Evolutionary conservation across 2,329 filamentous ascomycete genomes (phyloP), one percentile per base, ranked within the genome.

Genomic region (Pochonia chlamydosporia): DNA sequence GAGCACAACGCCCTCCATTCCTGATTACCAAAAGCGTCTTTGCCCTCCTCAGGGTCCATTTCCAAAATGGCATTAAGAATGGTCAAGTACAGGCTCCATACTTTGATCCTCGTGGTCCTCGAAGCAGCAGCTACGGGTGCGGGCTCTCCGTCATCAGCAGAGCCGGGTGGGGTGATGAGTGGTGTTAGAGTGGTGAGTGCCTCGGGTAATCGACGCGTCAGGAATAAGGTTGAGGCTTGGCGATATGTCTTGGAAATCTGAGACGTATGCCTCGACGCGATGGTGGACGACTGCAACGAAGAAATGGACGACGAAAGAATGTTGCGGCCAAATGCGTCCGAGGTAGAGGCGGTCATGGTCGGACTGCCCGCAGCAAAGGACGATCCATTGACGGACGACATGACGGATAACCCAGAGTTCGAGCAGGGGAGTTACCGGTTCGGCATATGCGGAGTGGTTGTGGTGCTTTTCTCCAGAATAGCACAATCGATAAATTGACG

Each of bases 81-180:
- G 16, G 91, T 96, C 54, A 97, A 78, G 64, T 97, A 99, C 59
- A 99, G 77, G 66, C 90, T 96, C 93, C 93, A 99, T 53, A 97
- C 86, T 68, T 97, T 99, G 65, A 96, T 86, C 54, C 91, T 78
- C 48, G 89, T 93, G 26, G 84, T 87, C 55, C 86, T 82, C 36
- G 87, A 91, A 45, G 89, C 89, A 53, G 78, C 81, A 46, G 88
- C 85, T 45, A 96, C 82, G 4, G 90, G 89, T 24, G 89, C 85
- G 24, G 79, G 72, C 48, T 82, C 76, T 26, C 70, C 67, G 64
- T 72, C 65, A 42, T 75, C 70, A 18, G 69, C 67, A 48, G 74
- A 68, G 25, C 71, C 69, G 52, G 71, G 63, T 7, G 83, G 76
- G 1, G 79, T 84, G 60, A 99, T 86, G 51, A 96, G 78, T 8